phyloP scores from a whole-genome alignment of 495 filamentous ascomycete genomes.

The Penicillium simplicissimum region DNA sequence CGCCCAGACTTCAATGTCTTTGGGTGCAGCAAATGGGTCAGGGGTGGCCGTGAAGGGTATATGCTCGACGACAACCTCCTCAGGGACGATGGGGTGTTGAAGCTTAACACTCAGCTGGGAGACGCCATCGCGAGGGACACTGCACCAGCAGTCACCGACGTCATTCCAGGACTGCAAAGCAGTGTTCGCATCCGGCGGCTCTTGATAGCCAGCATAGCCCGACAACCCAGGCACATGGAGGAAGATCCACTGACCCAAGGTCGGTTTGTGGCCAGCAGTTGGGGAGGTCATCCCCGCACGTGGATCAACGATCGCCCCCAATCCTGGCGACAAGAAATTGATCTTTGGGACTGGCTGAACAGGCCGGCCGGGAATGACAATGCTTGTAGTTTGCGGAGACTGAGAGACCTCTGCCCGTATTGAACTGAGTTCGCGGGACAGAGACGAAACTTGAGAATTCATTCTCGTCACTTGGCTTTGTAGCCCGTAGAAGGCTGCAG shows the following conservation, averaged over 20 bases:
- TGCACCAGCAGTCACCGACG: constrained; percentile 52
- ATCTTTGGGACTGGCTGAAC: constrained; percentile 23
- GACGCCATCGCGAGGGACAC: constrained; percentile 35
- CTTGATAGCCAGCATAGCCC: constrained; percentile 5
- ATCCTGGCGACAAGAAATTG: constrained; percentile 39
- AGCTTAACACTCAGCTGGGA: constrained; percentile 43
- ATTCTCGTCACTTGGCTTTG: constrained; percentile 35
- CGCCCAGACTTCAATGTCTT: constrained; percentile 51
- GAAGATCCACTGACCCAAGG: background rate
- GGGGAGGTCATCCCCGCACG: constrained; percentile 29
- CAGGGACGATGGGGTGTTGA: constrained; percentile 40
- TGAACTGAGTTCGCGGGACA: constrained; percentile 37
- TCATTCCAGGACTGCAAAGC: constrained; percentile 47
- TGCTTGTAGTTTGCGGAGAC: constrained; percentile 23
- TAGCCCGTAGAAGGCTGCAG: constrained; percentile 31
- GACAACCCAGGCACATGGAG: background rate
- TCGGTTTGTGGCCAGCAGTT: constrained; percentile 18
- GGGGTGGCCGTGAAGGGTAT: constrained; percentile 37
- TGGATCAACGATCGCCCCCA: constrained; percentile 43
- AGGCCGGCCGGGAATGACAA: constrained; percentile 6
- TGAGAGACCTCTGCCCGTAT: constrained; percentile 26
- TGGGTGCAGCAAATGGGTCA: constrained; percentile 40
- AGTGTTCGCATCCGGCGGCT: constrained; percentile 25
- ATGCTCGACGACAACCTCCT: constrained; percentile 52
- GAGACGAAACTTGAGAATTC: constrained; percentile 35